A percentile compares a stretch with the other conserved stretches of the same genome.
Conservation (phyloP, 352 stramenopile species). For the Phytophthora quininea region DNA sequence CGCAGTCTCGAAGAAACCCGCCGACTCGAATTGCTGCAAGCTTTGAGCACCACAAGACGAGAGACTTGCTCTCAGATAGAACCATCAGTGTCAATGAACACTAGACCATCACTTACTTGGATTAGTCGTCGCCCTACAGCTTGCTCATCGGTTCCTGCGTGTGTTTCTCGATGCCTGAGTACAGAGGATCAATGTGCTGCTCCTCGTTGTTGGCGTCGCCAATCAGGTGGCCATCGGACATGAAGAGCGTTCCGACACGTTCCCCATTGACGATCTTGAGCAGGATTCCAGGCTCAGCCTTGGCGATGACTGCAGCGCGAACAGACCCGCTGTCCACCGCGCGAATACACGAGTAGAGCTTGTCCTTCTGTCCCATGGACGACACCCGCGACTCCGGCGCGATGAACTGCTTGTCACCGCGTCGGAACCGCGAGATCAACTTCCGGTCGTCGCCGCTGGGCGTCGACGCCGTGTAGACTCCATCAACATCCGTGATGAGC, state of each 20-base stretch:
- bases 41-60: slow-evolving; percentile 11
- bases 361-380: slow-evolving; percentile 76
- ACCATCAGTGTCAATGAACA: background rate
- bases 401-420: slow-evolving; percentile 49
- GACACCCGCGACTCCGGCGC: slow-evolving; percentile 63
- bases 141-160: slow-evolving; percentile 40
- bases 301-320: slow-evolving; percentile 64
- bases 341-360: slow-evolving; percentile 80
- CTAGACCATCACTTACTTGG: background rate
- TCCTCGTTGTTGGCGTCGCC: slow-evolving; percentile 47
- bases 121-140: slow-evolving; percentile 20
- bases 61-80: background rate
- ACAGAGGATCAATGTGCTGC: slow-evolving; percentile 69
- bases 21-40: slow-evolving; percentile 23
- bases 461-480: slow-evolving; percentile 49
- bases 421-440: slow-evolving; percentile 58
- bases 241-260: slow-evolving; percentile 71
- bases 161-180: slow-evolving; percentile 64
- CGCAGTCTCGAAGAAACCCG: slow-evolving; percentile 5
- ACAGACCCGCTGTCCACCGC: slow-evolving; percentile 75
- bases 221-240: slow-evolving; percentile 49
- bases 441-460: slow-evolving; percentile 23
- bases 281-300: slow-evolving; percentile 65
- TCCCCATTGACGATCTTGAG: slow-evolving; percentile 73
- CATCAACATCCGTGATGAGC: slow-evolving; percentile 77